These are phyloP conservation scores for Trichoderma gracile DNA, from an alignment of 2,329 filamentous ascomycete species.

Conservation along the genomic window DNA sequence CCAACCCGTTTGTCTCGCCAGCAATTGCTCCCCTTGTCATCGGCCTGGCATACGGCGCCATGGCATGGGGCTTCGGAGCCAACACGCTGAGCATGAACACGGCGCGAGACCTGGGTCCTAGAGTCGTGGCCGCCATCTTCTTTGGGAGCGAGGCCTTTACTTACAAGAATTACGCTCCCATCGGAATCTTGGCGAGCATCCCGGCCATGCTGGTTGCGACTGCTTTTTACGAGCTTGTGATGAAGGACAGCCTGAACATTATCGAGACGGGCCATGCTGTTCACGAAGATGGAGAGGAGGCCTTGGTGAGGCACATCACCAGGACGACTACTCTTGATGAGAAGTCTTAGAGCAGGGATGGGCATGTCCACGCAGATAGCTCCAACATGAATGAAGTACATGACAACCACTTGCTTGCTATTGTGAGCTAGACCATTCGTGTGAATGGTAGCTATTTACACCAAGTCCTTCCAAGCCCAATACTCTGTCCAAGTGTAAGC, in stretches of 20 bases:
- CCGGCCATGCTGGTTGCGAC: constrained; percentile 59
- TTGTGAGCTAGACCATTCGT: too few relatives aligned
- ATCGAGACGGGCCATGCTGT: constrained; percentile 51
- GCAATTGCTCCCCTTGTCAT: constrained; percentile 53
- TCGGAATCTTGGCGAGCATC: constrained; percentile 57
- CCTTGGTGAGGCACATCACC: constrained; percentile 29
- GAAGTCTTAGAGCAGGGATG: not conserved
- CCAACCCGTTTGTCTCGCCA: constrained; percentile 58
- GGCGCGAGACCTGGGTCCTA: constrained; percentile 59
- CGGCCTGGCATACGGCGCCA: constrained; percentile 54
- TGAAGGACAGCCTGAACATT: constrained; percentile 54
- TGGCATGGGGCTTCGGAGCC: constrained; percentile 59
- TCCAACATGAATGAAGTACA: not conserved
- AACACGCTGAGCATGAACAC: constrained; percentile 58
- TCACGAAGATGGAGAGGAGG: constrained; percentile 29
- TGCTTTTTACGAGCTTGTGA: constrained; percentile 54
- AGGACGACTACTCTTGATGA: constrained; percentile 12
- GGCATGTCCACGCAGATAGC: too few relatives aligned
- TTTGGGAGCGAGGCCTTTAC: constrained; percentile 34
- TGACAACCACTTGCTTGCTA: too few relatives aligned
- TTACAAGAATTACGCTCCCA: constrained; percentile 48
- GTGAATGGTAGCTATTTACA: too few relatives aligned
- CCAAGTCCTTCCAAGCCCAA: too few relatives aligned
- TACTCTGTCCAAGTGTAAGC: too few relatives aligned
- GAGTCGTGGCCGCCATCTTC: constrained; percentile 60